A percentile compares a stretch with the other conserved stretches of the same genome.
Evolutionary conservation across 208 protist species (phyloP).

Genomic region (Spongospora subterranea): DNA sequence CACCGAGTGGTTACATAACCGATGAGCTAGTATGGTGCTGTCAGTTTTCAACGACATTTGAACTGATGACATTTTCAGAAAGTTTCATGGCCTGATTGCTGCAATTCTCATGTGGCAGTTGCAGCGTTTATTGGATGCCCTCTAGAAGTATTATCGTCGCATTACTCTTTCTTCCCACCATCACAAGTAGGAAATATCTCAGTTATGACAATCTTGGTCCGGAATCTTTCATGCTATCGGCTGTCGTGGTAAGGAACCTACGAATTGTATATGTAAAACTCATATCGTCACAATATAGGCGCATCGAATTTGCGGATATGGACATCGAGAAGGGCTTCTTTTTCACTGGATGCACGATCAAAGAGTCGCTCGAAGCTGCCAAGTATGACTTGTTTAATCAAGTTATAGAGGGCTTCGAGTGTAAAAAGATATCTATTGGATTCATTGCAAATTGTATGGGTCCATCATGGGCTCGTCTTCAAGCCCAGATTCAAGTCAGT

Average conservation of each 20-base stretch:
- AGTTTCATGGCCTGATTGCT: conserved; percentile 46
- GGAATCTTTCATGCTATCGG: conserved; percentile 8
- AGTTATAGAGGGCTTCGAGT: background rate
- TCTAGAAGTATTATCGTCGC: background rate
- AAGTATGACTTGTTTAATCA: background rate
- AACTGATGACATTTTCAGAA: background rate
- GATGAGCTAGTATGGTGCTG: background rate
- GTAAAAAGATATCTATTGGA: background rate
- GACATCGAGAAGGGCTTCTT: conserved; percentile 17
- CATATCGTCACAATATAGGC: background rate
- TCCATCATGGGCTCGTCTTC: background rate
- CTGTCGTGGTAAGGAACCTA: background rate
- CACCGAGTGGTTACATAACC: background rate
- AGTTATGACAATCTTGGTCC: background rate
- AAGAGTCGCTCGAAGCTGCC: conserved; percentile 21
- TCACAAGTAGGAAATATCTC: background rate
- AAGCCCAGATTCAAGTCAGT: background rate
- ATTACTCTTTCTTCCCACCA: background rate
- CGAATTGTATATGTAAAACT: background rate
- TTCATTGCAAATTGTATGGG: conserved; percentile 4
- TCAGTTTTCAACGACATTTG: background rate
- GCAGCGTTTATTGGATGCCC: conserved; percentile 10
- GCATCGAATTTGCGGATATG: conserved; percentile 9
- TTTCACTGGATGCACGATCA: background rate
- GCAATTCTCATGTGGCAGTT: conserved; percentile 27